Conservation (phyloP, 2,329 filamentous ascomycete species). For the Colletotrichum tamarilloi region DNA sequence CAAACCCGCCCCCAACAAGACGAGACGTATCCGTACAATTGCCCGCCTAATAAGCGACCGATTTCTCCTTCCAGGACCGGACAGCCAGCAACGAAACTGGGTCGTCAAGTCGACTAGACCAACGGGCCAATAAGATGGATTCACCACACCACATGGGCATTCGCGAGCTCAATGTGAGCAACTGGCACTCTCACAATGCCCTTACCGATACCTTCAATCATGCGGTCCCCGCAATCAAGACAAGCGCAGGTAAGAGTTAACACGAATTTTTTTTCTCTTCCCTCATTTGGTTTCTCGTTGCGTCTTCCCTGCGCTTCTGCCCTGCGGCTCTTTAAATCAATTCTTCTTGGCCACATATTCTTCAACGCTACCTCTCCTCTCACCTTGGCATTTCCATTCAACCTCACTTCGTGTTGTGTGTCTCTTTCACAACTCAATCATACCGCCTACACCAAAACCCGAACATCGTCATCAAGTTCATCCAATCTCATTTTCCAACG, state of each 20-base stretch:
- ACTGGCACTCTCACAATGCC: conserved; percentile 55
- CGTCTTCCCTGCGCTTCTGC: not conserved
- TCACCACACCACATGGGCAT: conserved; percentile 51
- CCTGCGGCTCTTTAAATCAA: conserved; percentile 1
- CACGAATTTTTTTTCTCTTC: not conserved
- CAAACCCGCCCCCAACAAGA: not conserved
- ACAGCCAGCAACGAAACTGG: not conserved
- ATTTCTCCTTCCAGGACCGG: not conserved
- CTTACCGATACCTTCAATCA: conserved; percentile 65
- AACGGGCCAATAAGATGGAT: conserved; percentile 47
- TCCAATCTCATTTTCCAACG: conserved; percentile 19
- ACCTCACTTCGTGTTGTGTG: not conserved
- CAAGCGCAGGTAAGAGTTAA: conserved; percentile 68
- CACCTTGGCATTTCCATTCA: conserved; percentile 1
- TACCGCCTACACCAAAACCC: not conserved
- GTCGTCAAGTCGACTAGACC: not conserved
- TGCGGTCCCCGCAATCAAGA: conserved; percentile 67
- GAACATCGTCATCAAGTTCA: not conserved
- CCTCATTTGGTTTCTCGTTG: conserved; percentile 26
- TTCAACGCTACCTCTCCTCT: not conserved
- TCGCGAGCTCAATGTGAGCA: conserved; percentile 62
- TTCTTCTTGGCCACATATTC: not conserved
- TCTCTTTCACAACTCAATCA: not conserved
- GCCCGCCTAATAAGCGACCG: not conserved
- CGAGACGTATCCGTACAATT: not conserved